Evolutionary conservation across 495 filamentous ascomycete genomes (phyloP).

Genomic region (Talaromyces trachyspermus): DNA sequence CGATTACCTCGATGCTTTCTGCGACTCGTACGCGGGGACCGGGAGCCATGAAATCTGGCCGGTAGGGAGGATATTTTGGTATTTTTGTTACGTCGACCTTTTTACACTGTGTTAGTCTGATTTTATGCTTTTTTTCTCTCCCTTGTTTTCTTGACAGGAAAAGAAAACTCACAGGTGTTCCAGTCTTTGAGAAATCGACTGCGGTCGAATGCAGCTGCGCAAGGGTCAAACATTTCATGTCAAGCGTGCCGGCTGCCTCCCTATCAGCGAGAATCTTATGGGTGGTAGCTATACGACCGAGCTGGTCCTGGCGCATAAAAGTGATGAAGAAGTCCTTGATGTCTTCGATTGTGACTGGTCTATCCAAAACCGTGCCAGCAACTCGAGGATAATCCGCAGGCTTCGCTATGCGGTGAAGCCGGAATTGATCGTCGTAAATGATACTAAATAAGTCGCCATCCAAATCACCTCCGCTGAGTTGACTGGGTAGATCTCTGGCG

Average conservation of each 20-base stretch:
- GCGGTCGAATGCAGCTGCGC: conserved; percentile 67
- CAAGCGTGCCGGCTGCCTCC: conserved; percentile 41
- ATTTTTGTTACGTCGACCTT: conserved; percentile 36
- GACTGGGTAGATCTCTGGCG: conserved; percentile 62
- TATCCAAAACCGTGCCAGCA: conserved; percentile 44
- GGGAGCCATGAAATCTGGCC: conserved; percentile 61
- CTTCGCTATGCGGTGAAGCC: conserved; percentile 26
- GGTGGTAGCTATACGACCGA: conserved; percentile 60
- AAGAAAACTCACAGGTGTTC: conserved; percentile 48
- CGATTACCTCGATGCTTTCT: conserved; percentile 37
- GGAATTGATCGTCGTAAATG: conserved; percentile 53
- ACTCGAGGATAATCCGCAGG: conserved; percentile 64
- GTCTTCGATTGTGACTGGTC: conserved; percentile 47
- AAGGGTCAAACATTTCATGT: conserved; percentile 52
- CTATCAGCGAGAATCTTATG: conserved; percentile 67
- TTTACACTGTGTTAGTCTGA: neutral
- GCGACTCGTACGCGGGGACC: conserved; percentile 51
- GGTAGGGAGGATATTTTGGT: conserved; percentile 29
- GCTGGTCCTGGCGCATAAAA: conserved; percentile 70
- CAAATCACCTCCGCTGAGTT: conserved; percentile 72
- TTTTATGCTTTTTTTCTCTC: no score
- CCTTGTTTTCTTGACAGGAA: no score
- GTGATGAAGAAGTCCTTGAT: conserved; percentile 72
- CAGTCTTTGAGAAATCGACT: conserved; percentile 80
- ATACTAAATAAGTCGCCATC: conserved; percentile 76